phyloP scores from a whole-genome alignment of 2,329 filamentous ascomycete genomes.

The Fragosphaeria purpurea region DNA sequence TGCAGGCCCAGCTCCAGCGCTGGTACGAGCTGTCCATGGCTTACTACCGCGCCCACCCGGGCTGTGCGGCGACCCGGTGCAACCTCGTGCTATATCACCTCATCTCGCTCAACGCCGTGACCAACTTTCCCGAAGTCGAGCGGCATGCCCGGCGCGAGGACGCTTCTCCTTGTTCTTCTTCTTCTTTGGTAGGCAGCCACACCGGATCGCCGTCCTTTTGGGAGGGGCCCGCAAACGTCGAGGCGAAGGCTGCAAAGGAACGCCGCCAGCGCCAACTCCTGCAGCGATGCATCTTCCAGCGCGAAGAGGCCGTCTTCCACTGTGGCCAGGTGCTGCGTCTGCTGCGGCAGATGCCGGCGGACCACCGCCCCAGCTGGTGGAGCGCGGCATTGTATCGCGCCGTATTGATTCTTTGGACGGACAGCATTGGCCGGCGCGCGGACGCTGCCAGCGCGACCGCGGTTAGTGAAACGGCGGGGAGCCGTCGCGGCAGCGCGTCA shows the following conservation, averaged over 20 bases:
- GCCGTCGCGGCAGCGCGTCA: too few relatives aligned
- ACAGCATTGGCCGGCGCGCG: conserved; percentile 33
- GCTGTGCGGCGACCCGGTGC: conserved; percentile 50
- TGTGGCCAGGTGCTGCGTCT: conserved; percentile 57
- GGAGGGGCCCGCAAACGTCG: conserved; percentile 18
- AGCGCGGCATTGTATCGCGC: conserved; percentile 60
- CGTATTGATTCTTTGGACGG: conserved; percentile 51
- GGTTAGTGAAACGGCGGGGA: too few relatives aligned
- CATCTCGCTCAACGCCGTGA: conserved; percentile 58
- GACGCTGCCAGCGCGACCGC: too few relatives aligned
- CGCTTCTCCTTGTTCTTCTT: conserved; percentile 21
- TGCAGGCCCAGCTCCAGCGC: conserved; percentile 51
- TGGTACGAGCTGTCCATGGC: conserved; percentile 58
- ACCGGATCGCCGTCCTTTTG: conserved; percentile 33
- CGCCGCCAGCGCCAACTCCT: conserved; percentile 15
- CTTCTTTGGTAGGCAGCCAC: too few relatives aligned
- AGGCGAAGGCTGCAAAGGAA: too few relatives aligned
- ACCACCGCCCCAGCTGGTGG: conserved; percentile 60
- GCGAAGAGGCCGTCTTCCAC: conserved; percentile 56
- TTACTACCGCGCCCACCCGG: conserved; percentile 44
- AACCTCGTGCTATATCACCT: conserved; percentile 62
- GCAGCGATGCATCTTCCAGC: conserved; percentile 52
- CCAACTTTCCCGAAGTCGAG: conserved; percentile 59
- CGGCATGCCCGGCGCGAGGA: conserved; percentile 52
- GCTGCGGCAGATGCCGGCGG: conserved; percentile 47